Base-by-base conservation (phyloP, 768 basidiomycete species). In the Myochromella boudieri region DNA sequence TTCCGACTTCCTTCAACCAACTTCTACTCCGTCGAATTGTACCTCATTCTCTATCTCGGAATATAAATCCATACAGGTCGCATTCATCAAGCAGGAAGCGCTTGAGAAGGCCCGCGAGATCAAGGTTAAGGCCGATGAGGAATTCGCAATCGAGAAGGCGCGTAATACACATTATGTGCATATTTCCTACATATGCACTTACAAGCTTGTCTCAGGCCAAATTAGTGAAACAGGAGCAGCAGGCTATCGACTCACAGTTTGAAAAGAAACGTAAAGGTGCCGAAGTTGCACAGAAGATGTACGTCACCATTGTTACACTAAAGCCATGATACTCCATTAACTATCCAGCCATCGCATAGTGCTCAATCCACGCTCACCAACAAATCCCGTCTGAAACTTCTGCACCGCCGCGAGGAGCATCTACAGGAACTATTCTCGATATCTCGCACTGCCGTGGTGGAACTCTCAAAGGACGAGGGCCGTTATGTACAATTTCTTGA, bases 31-130 rank as follows among this genome's bases (percentile, higher is more conserved):
- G 28, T 53, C 32, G 32, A 42, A 7, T 27, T 21, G 29, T 33
- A 29, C 49, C 50, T 33, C 21, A 3, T 20, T 21, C 21, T 17
- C 15, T 18, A 22, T 14, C 18, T 31, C 15, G 38, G n/a, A 21
- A 17, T 6, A 27, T 43, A 29, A 14, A 26, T 29, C 32, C 3
- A 46, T 49, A 25, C 64, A 95, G 95, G 91, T 95, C 37, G 86
- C 92, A 43, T 97, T 97, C 77, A 98, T 98, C 79, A 95, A 91
- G 70, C 97, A 98, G 63, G 97, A 99, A 69, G 95, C 95, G 3
- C 68, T 91, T 54, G 95, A 99, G 75, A 99, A 99, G 71, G 95
- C 93, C 1, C 77, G 97, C 6, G 97, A 99, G 70, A 94, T 99
- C 51, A 86, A 80, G 54, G 92, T 97, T 50, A 99, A 99, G 68